Percentiles rank a stretch among this genome's conserved stretches.
These are phyloP conservation scores for Melastoma malabathricum DNA, from an alignment of 345 rosid species.

Conservation along the genomic window DNA sequence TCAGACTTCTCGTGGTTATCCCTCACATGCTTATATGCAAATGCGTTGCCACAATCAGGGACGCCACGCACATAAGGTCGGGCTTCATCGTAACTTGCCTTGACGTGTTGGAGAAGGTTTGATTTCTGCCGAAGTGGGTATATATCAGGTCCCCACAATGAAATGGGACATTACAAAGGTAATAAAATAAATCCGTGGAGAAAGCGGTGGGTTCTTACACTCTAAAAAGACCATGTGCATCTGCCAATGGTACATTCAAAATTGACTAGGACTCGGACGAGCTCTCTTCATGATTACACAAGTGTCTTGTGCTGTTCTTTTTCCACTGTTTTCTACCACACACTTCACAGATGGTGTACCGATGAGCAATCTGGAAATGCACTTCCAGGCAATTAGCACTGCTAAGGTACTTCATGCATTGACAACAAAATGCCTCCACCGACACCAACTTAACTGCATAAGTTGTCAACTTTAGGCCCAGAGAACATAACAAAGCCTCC, in stretches of 20 bases:
- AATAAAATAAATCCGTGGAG: not conserved
- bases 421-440: constrained; percentile 65
- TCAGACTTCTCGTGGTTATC: constrained; percentile 53
- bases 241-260: constrained; percentile 43
- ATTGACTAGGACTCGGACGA: constrained; percentile 23
- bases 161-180: not conserved
- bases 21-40: constrained; percentile 72
- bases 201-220: constrained; percentile 24
- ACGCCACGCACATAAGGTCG: constrained; percentile 44
- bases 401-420: constrained; percentile 72
- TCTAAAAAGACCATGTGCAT: constrained; percentile 53
- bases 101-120: constrained; percentile 50
- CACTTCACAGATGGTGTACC: constrained; percentile 35
- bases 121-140: constrained; percentile 41
- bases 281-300: constrained; percentile 38
- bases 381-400: constrained; percentile 53
- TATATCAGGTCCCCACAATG: not conserved
- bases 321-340: constrained; percentile 54
- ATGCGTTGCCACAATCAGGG: constrained; percentile 52
- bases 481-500: not conserved
- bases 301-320: constrained; percentile 74
- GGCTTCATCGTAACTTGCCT: constrained; percentile 33
- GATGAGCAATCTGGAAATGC: constrained; percentile 58
- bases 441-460: constrained; percentile 57
- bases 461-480: not conserved